Base-by-base conservation (phyloP, 768 basidiomycete species). In the Pulveroboletus ravenelii region DNA sequence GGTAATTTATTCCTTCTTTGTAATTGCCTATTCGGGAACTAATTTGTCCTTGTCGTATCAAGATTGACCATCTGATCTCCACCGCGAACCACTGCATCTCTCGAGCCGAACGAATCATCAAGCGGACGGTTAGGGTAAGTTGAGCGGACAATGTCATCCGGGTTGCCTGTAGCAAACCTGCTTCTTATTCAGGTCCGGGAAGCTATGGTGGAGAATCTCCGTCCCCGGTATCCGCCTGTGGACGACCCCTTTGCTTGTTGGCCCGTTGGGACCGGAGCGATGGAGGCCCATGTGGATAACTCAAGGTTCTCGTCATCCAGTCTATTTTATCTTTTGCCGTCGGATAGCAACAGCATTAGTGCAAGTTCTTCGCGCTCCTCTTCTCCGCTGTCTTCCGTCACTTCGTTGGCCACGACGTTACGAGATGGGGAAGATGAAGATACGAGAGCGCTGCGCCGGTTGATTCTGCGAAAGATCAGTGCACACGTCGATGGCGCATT, bases 401-500 rank as follows among this genome's bases (percentile, higher is more conserved):
- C 72, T n/a, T 80, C 84, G 3, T 61, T 80, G 29, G 70, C 78
- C 6, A 73, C 72, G 5, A 79, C 79, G 0, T 56, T 78, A 3
- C 75, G 75, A 1, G 78, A 78, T 41, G 70, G 75, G 34, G 82
- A 81, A 54, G 85, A 85, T 48, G 80, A 87, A 42, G 87, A 88
- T 52, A 76, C 74, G 10, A 76, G 78, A 32, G 73, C 75, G 25
- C 70, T 87, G 32, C 82, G 84, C 13, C 74, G 84, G 15, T 64
- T 89, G n/a, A 59, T 88, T 18, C 65, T 81, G 36, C 77, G 82
- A 41, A 87, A 87, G 68, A 77, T 89, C 47, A 79, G 83, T 35
- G 76, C 79, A 51, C 69, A 77, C 41, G 56, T 78, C 46, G 71
- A 72, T 14, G 79, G 78, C 6, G 80, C 81, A 2, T 76, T 78